Percentiles rank a stretch among this genome's conserved stretches.
These are phyloP conservation scores for Tolypocladium album DNA, from an alignment of 2,329 filamentous ascomycete species.

Conservation along the genomic window DNA sequence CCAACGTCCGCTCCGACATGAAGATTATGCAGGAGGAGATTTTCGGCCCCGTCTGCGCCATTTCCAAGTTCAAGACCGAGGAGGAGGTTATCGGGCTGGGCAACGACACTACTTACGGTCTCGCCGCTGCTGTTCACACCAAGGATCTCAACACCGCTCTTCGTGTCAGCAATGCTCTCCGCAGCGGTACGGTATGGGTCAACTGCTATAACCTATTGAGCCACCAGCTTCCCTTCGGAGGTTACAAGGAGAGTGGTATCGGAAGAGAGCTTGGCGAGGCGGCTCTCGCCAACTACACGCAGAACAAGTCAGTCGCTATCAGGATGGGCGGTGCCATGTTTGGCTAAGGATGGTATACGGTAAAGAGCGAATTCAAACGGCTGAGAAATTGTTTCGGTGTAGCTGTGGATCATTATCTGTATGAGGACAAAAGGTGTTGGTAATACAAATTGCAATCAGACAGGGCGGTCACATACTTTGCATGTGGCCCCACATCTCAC, in stretches of 20 bases:
- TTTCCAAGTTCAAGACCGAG: constrained; percentile 78
- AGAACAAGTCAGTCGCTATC: constrained; percentile 57
- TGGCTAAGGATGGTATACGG: constrained; percentile 1
- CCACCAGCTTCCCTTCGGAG: constrained; percentile 55
- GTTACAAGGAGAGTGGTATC: constrained; percentile 70
- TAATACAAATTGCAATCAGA: too few relatives aligned
- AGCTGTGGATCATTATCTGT: too few relatives aligned
- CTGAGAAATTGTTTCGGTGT: background rate
- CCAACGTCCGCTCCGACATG: constrained; percentile 70
- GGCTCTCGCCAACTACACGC: constrained; percentile 55
- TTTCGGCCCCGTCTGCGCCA: constrained; percentile 77
- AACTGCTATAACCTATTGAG: constrained; percentile 61
- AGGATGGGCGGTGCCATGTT: constrained; percentile 12
- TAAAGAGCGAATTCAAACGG: background rate
- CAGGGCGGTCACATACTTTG: too few relatives aligned
- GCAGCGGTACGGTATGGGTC: constrained; percentile 58
- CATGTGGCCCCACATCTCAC: too few relatives aligned
- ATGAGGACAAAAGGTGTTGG: too few relatives aligned
- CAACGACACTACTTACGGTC: constrained; percentile 70
- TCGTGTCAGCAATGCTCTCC: constrained; percentile 63
- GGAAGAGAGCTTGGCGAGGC: constrained; percentile 66
- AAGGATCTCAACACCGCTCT: constrained; percentile 72
- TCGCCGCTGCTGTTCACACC: constrained; percentile 77
- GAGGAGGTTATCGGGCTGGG: constrained; percentile 65
- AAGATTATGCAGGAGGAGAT: constrained; percentile 91